Evolutionary conservation across 2,329 filamentous ascomycete genomes (phyloP), one percentile per base, ranked within the genome.

Genomic region (Arthrinium phaeospermum): DNA sequence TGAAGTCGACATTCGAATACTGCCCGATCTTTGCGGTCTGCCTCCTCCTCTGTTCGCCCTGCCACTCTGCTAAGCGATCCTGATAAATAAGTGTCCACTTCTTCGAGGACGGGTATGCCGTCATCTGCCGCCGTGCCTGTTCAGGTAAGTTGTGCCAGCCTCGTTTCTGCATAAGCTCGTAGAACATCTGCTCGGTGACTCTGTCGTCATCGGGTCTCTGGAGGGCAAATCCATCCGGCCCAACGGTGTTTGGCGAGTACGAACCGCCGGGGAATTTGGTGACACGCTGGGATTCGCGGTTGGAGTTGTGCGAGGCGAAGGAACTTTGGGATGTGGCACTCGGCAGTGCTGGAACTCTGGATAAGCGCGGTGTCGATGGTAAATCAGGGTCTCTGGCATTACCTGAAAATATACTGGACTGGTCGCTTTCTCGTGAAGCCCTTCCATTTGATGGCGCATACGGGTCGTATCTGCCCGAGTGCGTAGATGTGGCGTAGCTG

Each of bases 21-120:
- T 94, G 90, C 75, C 91, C 91, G 7, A 93, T 88, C 74, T 92
- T 91, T 47, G 92, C 90, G 70, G 94, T 93, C 78, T 92, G 90
- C 76, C 94, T 88, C 77, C 95, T 91, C 83, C 96, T 98, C 83
- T 98, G 94, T 80, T 98, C 96, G 57, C 95, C 94, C 85, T 98
- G 95, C 88, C 92, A 94, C 83, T 98, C 96, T 8, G 94, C 94
- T 77, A 99, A 87, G 74, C 94, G 92, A 84, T 99, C 96, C 83
- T 99, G 96, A 81, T 98, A 93, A 70, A 99, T 93, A 73, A 99
- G 86, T 1, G 95, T 98, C 96, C 96, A 99, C 84, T 98, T 99
- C 87, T 98, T 98, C 75, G 92, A 90, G 12, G 96, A 90, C 19
- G 95, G 94, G 81, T 99, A 98, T 49, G 95, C 95, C 83, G 96